These are phyloP conservation scores for Boletellus sp. DNA, from an alignment of 1,284 basidiomycete genomes.

Conservation along the genomic window DNA sequence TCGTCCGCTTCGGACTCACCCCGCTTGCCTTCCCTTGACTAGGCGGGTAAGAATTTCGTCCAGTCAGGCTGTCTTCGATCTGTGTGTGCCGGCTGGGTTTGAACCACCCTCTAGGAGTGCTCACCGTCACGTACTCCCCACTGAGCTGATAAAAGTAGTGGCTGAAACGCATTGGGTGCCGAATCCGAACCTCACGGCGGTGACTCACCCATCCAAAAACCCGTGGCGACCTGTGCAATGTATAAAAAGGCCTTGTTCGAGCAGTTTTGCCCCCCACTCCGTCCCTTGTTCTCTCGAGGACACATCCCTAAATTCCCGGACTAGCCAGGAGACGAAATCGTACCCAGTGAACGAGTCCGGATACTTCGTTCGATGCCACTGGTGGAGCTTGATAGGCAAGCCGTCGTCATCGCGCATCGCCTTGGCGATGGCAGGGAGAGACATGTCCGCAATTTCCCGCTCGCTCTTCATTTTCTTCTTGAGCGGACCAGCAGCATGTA, in stretches of 20 bases:
- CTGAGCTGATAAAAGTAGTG: conserved; percentile 84
- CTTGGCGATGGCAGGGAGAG: conserved; percentile 60
- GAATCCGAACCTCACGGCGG: conserved; percentile 1
- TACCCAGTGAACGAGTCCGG: conserved; percentile 82
- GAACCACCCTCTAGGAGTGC: conserved; percentile 65
- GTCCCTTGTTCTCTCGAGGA: conserved; percentile 72
- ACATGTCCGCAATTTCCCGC: conserved; percentile 63
- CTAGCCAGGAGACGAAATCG: conserved; percentile 84
- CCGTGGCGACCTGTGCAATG: conserved; percentile 76
- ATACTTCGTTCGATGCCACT: conserved; percentile 69
- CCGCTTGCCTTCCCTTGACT: conserved; percentile 35
- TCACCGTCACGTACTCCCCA: conserved; percentile 69
- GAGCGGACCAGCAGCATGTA: conserved; percentile 70
- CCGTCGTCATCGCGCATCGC: conserved; percentile 79
- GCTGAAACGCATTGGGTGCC: conserved; percentile 36
- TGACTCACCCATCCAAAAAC: conserved; percentile 79
- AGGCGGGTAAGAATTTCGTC: conserved; percentile 40
- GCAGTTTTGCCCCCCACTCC: conserved; percentile 74
- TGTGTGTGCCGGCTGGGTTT: conserved; percentile 40
- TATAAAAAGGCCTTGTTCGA: conserved; percentile 78
- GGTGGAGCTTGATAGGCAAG: conserved; percentile 71
- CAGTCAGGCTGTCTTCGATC: conserved; percentile 37
- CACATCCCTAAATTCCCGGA: conserved; percentile 82
- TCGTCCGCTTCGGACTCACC: conserved; percentile 43
- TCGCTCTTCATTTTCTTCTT: conserved; percentile 76